Conservation (phyloP, 1,284 basidiomycete genomes). For the Omphalotus olearius region DNA sequence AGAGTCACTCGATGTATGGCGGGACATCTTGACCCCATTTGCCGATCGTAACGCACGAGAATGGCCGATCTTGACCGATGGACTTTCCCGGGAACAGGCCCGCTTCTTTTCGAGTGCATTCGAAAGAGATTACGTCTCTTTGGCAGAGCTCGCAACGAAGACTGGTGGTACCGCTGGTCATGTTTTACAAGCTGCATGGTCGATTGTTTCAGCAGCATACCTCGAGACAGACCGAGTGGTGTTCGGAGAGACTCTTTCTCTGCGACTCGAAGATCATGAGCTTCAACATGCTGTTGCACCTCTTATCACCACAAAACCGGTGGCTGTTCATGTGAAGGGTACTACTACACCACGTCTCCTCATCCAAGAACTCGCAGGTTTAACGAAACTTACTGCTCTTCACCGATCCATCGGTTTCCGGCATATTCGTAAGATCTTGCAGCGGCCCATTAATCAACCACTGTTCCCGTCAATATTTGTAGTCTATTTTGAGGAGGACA, state of each 20-base stretch:
- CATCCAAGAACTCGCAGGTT: background rate
- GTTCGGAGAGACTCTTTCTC: slow-evolving; percentile 11
- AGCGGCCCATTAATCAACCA: background rate
- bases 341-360: slow-evolving; percentile 3
- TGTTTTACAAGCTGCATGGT: slow-evolving; percentile 28
- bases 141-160: slow-evolving; percentile 12
- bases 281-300: slow-evolving; percentile 8
- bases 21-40: slow-evolving; percentile 7
- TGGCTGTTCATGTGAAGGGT: background rate
- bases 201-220: slow-evolving; percentile 23
- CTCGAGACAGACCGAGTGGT: slow-evolving; percentile 18
- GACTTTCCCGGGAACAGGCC: background rate
- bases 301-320: slow-evolving; percentile 11
- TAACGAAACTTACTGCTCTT: background rate
- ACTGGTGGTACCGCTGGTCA: slow-evolving; percentile 26
- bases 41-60: slow-evolving; percentile 7
- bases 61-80: slow-evolving; percentile 1
- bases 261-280: slow-evolving; percentile 2
- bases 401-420: background rate
- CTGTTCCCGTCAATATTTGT: slow-evolving; percentile 2
- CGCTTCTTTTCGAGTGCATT: slow-evolving; percentile 7
- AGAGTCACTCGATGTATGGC: slow-evolving; percentile 6
- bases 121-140: background rate
- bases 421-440: background rate
- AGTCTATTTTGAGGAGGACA: slow-evolving; percentile 1